phyloP scores from a whole-genome alignment of 208 protist species.

The Leishmania mexicana region DNA sequence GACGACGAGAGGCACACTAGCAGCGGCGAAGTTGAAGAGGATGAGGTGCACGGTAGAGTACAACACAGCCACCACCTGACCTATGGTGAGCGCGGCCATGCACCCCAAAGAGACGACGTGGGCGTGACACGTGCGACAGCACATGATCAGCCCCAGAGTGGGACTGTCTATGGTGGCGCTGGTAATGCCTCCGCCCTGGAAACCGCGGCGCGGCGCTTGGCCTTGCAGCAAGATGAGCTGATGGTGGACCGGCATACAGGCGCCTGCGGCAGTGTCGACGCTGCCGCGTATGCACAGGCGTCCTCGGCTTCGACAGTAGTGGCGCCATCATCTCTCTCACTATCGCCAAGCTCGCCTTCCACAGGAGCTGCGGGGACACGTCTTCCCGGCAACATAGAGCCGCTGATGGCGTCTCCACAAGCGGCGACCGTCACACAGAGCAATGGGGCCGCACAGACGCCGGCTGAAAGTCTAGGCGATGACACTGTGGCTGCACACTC shows the following conservation, averaged over 20 bases:
- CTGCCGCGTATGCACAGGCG: neutral
- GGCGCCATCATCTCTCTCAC: neutral
- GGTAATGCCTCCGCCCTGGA: neutral
- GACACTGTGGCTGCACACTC: neutral
- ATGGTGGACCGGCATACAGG: neutral
- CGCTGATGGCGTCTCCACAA: neutral
- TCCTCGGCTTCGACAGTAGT: neutral
- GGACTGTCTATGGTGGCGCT: neutral
- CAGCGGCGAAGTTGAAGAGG: neutral
- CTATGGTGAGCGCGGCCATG: neutral
- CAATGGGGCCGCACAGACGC: too few relatives aligned
- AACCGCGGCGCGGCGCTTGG: conserved; percentile 4
- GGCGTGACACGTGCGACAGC: neutral
- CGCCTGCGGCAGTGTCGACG: neutral
- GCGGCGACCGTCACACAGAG: neutral
- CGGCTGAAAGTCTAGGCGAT: neutral
- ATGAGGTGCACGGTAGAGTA: neutral
- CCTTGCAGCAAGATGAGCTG: conserved; percentile 11
- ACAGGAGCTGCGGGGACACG: neutral
- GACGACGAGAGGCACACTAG: conserved; percentile 35
- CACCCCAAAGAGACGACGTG: neutral
- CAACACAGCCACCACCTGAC: neutral
- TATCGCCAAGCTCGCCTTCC: neutral
- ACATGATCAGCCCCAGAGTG: neutral
- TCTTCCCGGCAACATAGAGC: neutral